phyloP scores from a whole-genome alignment of 257 asterid species.

The Penstemon newberryi region DNA sequence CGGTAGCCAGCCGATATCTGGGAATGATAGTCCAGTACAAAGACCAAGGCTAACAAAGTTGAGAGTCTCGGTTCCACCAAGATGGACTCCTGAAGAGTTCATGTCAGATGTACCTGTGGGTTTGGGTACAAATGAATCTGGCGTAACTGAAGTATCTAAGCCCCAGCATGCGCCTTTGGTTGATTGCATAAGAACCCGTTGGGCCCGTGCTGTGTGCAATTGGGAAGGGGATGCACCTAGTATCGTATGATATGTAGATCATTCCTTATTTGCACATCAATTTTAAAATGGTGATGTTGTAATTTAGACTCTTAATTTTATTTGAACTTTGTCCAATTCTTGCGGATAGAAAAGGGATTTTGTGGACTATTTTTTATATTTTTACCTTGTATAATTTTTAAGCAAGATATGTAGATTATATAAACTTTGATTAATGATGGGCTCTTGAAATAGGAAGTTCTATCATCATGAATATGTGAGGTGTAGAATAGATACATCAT shows the following conservation, averaged over 20 bases:
- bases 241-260: constrained; percentile 56
- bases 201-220: constrained; percentile 80
- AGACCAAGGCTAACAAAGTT: constrained; percentile 79
- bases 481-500: too few species aligned
- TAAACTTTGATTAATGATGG: too few species aligned
- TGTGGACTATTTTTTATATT: background rate
- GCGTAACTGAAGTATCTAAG: constrained; percentile 51
- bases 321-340: constrained; percentile 19
- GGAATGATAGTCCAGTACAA: constrained; percentile 60
- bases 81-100: constrained; percentile 96
- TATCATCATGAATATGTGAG: too few species aligned
- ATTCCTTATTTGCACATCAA: background rate
- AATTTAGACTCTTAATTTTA: constrained; percentile 6
- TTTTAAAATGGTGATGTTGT: constrained; percentile 27
- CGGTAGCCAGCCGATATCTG: constrained; percentile 44
- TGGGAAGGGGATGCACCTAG: constrained; percentile 99
- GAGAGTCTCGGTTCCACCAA: constrained; percentile 92
- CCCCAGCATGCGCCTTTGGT: constrained; percentile 92
- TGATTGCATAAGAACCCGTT: constrained; percentile 87
- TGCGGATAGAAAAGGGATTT: background rate
- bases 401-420: too few species aligned
- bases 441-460: too few species aligned
- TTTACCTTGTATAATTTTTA: too few species aligned
- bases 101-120: constrained; percentile 50
- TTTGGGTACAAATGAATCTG: constrained; percentile 37